Evolutionary conservation across 495 filamentous ascomycete species (phyloP).

Genomic region (Hypoxylon perforatum): DNA sequence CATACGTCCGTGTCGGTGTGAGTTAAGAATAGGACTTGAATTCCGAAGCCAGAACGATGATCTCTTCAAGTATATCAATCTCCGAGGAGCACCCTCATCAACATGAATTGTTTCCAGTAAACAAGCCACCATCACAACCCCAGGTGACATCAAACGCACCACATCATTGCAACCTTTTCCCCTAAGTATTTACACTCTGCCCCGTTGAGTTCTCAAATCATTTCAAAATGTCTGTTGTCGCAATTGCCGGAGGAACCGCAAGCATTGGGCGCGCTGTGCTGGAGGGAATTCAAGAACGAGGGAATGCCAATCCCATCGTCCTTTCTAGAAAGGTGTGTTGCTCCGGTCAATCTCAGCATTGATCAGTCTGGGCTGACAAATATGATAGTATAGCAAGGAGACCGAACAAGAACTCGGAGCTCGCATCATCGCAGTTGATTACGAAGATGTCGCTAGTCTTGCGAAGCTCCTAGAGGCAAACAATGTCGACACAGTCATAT

Average conservation of each 20-base stretch:
- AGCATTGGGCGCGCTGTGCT: neutral
- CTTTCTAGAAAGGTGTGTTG: neutral
- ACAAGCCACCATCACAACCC: too few relatives aligned
- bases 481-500: neutral
- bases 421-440: neutral
- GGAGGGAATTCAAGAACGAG: neutral
- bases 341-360: neutral
- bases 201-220: too few relatives aligned
- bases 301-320: neutral
- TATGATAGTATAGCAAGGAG: neutral
- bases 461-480: neutral
- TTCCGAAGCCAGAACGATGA: too few relatives aligned
- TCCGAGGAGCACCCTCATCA: too few relatives aligned
- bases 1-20: too few relatives aligned
- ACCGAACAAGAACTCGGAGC: neutral
- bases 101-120: too few relatives aligned
- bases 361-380: neutral
- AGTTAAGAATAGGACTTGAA: too few relatives aligned
- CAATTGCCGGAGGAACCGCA: neutral
- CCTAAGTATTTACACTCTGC: too few relatives aligned
- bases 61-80: too few relatives aligned
- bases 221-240: neutral
- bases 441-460: neutral
- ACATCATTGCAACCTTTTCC: too few relatives aligned
- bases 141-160: too few relatives aligned